Conservation (phyloP, 1,284 basidiomycete species). For the Taiwanofungus camphoratus region DNA sequence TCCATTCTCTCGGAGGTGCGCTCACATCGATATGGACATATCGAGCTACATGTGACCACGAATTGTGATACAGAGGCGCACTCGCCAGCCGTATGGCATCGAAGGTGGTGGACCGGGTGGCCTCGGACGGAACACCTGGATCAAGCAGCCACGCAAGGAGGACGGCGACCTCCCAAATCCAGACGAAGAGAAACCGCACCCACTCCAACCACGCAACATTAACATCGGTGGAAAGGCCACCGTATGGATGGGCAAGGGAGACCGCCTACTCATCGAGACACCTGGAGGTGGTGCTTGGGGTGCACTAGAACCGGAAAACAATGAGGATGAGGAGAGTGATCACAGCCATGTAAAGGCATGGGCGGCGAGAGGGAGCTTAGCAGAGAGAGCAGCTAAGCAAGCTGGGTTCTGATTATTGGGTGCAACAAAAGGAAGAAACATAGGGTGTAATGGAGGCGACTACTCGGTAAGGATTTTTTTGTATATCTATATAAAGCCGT, state of each 20-base stretch:
- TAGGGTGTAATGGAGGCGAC: no score
- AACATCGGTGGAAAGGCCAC: constrained; percentile 93
- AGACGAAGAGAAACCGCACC: constrained; percentile 21
- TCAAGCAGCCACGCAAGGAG: constrained; percentile 67
- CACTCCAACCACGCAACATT: constrained; percentile 52
- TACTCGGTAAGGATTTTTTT: no score
- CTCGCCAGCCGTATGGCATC: constrained; percentile 86
- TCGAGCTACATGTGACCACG: no score
- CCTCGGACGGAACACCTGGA: constrained; percentile 85
- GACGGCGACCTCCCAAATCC: constrained; percentile 57
- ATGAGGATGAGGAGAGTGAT: constrained; percentile 22
- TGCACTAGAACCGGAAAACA: constrained; percentile 30
- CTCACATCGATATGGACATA: no score
- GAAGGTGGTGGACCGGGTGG: constrained; percentile 78
- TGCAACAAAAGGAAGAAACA: no score
- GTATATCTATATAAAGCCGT: no score
- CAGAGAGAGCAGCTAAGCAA: constrained; percentile 65
- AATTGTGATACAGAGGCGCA: constrained; percentile 58
- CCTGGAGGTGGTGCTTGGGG: constrained; percentile 96
- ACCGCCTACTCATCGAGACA: constrained; percentile 79
- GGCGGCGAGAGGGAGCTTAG: constrained; percentile 71
- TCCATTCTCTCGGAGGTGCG: constrained; percentile 79
- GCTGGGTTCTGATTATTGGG: constrained; percentile 59
- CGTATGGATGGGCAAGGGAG: constrained; percentile 82
- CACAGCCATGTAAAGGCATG: constrained; percentile 42